These are phyloP conservation scores for Helianthus annuus DNA, from an alignment of 129 eudicot genomes.

Conservation along the genomic window DNA sequence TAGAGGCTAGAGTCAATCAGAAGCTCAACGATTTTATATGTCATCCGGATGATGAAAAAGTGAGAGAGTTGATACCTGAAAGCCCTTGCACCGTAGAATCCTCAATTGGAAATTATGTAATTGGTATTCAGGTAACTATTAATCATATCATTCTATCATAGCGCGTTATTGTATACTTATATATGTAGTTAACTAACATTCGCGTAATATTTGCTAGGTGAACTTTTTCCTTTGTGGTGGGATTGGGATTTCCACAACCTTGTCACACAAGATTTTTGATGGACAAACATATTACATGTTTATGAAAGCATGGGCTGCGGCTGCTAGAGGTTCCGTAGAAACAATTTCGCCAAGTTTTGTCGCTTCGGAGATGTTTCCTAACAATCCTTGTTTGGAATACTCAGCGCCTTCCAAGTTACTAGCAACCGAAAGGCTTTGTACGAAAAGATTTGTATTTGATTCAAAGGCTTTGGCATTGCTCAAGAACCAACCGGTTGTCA, in stretches of 20 bases:
- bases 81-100: not conserved
- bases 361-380: not conserved
- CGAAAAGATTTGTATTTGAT: not conserved
- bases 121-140: not conserved
- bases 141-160: not conserved
- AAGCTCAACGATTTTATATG: slow-evolving; percentile 2
- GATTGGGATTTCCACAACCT: not conserved
- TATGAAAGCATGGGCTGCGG: not conserved
- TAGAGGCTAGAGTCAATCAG: slow-evolving; percentile 4
- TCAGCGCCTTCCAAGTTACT: not conserved
- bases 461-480: not conserved
- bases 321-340: not conserved
- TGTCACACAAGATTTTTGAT: not conserved
- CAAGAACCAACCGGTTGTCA: not conserved
- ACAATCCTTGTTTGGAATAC: not conserved
- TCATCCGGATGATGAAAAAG: slow-evolving; percentile 7
- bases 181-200: no score
- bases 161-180: no score
- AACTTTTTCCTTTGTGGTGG: not conserved
- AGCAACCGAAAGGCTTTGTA: not conserved
- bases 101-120: slow-evolving; percentile 3
- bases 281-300: not conserved
- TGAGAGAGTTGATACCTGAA: slow-evolving; percentile 2
- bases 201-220: not conserved
- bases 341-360: not conserved